These are phyloP conservation scores for Cytospora schulzeri DNA, from an alignment of 2,329 filamentous ascomycete genomes.

Conservation along the genomic window DNA sequence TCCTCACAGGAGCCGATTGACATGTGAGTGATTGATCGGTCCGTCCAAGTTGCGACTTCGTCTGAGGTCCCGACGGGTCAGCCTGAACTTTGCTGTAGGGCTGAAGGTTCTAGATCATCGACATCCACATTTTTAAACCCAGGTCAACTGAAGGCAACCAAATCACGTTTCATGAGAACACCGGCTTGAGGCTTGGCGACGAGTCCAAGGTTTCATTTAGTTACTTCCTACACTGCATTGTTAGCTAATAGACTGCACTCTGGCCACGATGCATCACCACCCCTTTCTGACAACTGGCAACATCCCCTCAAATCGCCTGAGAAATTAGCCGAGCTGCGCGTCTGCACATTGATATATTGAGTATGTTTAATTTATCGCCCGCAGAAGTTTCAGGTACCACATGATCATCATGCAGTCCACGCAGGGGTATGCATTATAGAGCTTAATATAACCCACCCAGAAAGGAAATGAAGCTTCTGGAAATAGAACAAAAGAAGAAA, in stretches of 20 bases:
- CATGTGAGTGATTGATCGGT: not conserved
- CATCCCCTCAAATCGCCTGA: too few species aligned
- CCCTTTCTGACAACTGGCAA: too few species aligned
- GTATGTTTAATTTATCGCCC: not conserved
- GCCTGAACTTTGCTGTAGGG: not conserved
- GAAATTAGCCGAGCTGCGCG: too few species aligned
- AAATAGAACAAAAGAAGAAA: too few species aligned
- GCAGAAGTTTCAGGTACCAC: not conserved
- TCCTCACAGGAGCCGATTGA: not conserved
- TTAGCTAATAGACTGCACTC: too few species aligned
- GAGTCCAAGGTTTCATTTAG: too few species aligned
- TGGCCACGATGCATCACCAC: not conserved
- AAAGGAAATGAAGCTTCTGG: too few species aligned
- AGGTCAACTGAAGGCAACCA: too few species aligned
- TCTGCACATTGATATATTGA: not conserved
- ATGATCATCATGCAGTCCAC: not conserved
- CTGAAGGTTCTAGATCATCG: not conserved
- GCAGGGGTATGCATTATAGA: not conserved
- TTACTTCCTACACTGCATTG: too few species aligned
- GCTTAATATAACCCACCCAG: too few species aligned
- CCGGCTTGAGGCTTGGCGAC: too few species aligned
- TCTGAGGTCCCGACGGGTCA: not conserved
- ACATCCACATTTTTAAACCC: not conserved
- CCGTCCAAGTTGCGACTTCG: not conserved
- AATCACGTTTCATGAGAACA: not conserved